Conservation (phyloP, 345 rosid genomes). For the Salix brachista region DNA sequence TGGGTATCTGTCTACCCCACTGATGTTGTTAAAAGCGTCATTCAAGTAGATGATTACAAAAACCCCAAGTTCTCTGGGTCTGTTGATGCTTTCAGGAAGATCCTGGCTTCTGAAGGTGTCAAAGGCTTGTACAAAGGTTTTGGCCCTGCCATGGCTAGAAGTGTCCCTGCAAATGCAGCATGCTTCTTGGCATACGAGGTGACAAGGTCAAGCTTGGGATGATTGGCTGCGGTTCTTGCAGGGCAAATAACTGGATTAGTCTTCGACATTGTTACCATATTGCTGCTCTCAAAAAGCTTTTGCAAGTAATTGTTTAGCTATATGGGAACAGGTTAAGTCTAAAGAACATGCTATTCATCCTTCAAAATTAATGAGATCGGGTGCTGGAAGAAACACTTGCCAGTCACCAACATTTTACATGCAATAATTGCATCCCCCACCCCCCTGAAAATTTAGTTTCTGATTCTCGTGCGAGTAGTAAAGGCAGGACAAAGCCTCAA, state of each 20-base stretch:
- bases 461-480: neutral
- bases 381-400: conserved; percentile 16
- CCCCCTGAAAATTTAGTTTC: neutral
- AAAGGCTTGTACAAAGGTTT: conserved; percentile 97
- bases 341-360: neutral
- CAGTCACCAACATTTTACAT: neutral
- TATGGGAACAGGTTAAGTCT: neutral
- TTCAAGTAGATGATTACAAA: conserved; percentile 87
- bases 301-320: conserved; percentile 9
- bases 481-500: neutral
- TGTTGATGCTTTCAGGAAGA: conserved; percentile 65
- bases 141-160: conserved; percentile 92
- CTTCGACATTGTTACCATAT: conserved; percentile 6
- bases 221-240: conserved; percentile 11
- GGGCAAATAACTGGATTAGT: conserved; percentile 1
- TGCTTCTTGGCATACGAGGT: conserved; percentile 94
- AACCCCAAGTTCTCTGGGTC: conserved; percentile 78
- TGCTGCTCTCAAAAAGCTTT: conserved; percentile 4
- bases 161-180: conserved; percentile 97
- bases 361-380: neutral
- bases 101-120: conserved; percentile 68
- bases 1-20: conserved; percentile 87
- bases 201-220: conserved; percentile 77
- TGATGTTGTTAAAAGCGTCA: conserved; percentile 88
- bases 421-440: neutral